These are phyloP conservation scores for Candida nanaspora DNA, from an alignment of 805 yeast genomes.

Conservation along the genomic window DNA sequence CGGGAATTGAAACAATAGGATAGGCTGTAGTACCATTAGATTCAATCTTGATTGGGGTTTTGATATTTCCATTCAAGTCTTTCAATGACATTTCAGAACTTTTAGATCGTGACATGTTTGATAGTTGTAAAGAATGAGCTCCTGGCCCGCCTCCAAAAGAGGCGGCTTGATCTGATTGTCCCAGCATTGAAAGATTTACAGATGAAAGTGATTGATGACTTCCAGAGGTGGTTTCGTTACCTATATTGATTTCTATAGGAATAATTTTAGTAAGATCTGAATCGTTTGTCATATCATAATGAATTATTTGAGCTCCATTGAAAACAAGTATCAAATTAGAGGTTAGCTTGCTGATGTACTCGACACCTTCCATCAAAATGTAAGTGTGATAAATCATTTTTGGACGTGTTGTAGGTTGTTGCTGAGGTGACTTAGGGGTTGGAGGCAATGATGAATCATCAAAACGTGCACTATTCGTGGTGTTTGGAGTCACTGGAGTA, in stretches of 20 bases:
- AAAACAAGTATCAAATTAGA: constrained; percentile 21
- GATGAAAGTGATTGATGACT: background rate
- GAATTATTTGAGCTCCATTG: constrained; percentile 26
- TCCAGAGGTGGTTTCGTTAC: constrained; percentile 18
- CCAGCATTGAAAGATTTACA: background rate
- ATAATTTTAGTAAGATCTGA: constrained; percentile 14
- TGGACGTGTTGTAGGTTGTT: background rate
- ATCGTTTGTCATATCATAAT: constrained; percentile 21
- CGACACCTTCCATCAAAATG: constrained; percentile 19
- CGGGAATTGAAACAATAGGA: constrained; percentile 39
- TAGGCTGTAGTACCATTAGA: constrained; percentile 33
- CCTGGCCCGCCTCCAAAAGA: no score
- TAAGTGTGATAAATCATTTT: constrained; percentile 16
- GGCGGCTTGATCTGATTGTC: background rate
- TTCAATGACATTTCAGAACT: no score
- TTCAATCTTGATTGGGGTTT: constrained; percentile 12
- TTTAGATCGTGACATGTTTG: no score
- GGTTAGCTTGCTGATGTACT: constrained; percentile 22
- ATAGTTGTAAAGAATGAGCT: no score
- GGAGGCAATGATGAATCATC: background rate
- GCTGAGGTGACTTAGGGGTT: background rate
- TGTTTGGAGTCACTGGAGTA: no score
- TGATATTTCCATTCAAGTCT: no score
- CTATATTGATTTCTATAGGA: constrained; percentile 24
- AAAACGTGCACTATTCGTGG: no score